Base-by-base conservation (phyloP, 192 early-diverging fungal species). In the Martensiomyces pterosporus region DNA sequence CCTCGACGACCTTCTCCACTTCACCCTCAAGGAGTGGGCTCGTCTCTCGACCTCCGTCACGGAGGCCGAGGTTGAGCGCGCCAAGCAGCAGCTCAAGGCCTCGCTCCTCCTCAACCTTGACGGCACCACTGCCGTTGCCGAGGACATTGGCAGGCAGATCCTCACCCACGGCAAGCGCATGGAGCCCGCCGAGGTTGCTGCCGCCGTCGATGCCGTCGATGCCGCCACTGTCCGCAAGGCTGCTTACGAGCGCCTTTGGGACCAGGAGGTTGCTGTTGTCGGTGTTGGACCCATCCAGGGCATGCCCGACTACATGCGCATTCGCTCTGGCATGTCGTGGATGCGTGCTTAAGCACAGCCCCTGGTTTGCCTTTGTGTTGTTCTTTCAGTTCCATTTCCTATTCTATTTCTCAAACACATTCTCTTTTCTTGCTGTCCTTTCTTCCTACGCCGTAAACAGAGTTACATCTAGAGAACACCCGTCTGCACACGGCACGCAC, bases 81-180 rank as follows among this genome's bases (percentile, higher is more conserved):
- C 95, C 59, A 97, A 97, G 82, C 92, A 96, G 78, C 93, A 97
- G 78, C 85, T 98, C 60, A 98, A 97, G 81, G 93, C 94, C 3
- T 81, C 84, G 19, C 81, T 98, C 33, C 77, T 98, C 16, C 82
- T 97, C 37, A 75, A 83, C 54, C 79, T 98, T 33, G 94, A 98
- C 61, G 94, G 95, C 29, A 93, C 88, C 54, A 94, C 92, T 1
- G 88, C 95, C 15, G 80, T 97, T 55, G 89, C 91, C 25, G 93
- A 98, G 77, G 95, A 98, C 61, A 96, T 98, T 79, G 95, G 94
- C 42, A 88, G 94, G 65, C 95, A 98, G 70, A 71, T 97, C 54
- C 78, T 98, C 37, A 92, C 90, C 13, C 85, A 86, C 52, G 93
- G 93, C 46, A 89, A 88, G 79, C 89, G 94, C 65, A 74, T 89